Evolutionary conservation across 1,284 basidiomycete genomes (phyloP).

Genomic region (Trametes polyzona): DNA sequence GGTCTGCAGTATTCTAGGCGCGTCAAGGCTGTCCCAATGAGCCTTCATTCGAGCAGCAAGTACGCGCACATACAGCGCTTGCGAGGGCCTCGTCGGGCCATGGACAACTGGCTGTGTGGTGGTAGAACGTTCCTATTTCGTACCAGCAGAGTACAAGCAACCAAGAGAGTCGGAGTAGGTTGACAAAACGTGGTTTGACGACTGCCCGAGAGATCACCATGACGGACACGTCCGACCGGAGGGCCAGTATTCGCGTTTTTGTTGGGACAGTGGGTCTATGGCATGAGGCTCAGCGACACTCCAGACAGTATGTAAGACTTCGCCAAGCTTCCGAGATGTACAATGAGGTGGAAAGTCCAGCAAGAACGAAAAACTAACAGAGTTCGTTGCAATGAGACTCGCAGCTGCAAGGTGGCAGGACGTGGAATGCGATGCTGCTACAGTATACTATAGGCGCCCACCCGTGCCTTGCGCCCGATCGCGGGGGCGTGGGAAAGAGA

Average conservation of each 20-base stretch:
- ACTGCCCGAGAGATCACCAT: background rate
- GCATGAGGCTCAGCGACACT: too few relatives aligned
- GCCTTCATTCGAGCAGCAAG: background rate
- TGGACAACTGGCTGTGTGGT: constrained; percentile 50
- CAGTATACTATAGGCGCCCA: background rate
- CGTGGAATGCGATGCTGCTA: background rate
- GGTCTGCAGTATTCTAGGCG: constrained; percentile 45
- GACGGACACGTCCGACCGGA: too few relatives aligned
- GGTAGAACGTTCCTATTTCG: constrained; percentile 66
- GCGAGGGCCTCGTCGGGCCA: constrained; percentile 57
- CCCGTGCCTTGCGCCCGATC: constrained; percentile 3
- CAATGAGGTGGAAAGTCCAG: too few relatives aligned
- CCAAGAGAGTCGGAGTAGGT: constrained; percentile 55
- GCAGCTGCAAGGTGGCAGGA: background rate
- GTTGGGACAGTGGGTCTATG: too few relatives aligned
- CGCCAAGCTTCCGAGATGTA: too few relatives aligned
- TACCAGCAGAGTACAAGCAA: constrained; percentile 66
- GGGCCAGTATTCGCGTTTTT: too few relatives aligned
- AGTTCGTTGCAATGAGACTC: background rate
- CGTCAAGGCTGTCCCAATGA: constrained; percentile 6
- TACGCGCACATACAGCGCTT: constrained; percentile 30
- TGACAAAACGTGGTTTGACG: constrained; percentile 23
- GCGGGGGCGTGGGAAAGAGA: constrained; percentile 18
- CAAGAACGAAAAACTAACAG: too few relatives aligned
- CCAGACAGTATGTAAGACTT: too few relatives aligned